Percentiles rank a stretch among this genome's conserved stretches.
Conservation (phyloP, 495 filamentous ascomycete genomes). For the Hypoxylon perforatum region DNA sequence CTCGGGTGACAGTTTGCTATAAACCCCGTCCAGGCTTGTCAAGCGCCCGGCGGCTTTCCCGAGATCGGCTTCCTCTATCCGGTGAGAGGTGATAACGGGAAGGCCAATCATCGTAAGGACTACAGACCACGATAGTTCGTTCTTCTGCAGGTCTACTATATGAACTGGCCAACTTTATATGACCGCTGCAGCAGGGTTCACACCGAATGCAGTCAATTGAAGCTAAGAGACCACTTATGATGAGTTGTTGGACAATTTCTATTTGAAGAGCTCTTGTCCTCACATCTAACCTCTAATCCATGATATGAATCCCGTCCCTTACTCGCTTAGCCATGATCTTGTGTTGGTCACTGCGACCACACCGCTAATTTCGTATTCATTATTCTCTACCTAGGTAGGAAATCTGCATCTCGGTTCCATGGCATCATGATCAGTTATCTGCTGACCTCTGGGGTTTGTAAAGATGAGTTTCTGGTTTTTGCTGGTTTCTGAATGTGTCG, state of each 20-base stretch:
- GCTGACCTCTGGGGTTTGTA: neutral
- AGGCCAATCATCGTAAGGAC: slow-evolving; percentile 20
- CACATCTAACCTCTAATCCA: slow-evolving; percentile 4
- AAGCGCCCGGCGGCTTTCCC: slow-evolving; percentile 19
- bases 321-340: neutral
- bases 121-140: slow-evolving; percentile 15
- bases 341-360: neutral
- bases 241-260: slow-evolving; percentile 1
- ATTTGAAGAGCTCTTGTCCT: neutral
- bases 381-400: too few species aligned
- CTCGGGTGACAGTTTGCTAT: too few species aligned
- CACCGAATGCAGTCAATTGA: slow-evolving; percentile 5
- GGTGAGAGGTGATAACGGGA: slow-evolving; percentile 4
- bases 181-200: slow-evolving; percentile 6
- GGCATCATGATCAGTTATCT: neutral
- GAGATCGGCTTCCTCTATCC: slow-evolving; percentile 27
- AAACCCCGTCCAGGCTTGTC: neutral
- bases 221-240: slow-evolving; percentile 8
- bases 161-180: slow-evolving; percentile 10
- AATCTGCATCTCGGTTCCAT: neutral
- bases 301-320: neutral
- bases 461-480: neutral
- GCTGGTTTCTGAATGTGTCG: too few species aligned
- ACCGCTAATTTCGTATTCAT: slow-evolving; percentile 13
- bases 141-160: slow-evolving; percentile 21